Base-by-base conservation (phyloP, 75 land plant genomes). In the Pinus taeda region DNA sequence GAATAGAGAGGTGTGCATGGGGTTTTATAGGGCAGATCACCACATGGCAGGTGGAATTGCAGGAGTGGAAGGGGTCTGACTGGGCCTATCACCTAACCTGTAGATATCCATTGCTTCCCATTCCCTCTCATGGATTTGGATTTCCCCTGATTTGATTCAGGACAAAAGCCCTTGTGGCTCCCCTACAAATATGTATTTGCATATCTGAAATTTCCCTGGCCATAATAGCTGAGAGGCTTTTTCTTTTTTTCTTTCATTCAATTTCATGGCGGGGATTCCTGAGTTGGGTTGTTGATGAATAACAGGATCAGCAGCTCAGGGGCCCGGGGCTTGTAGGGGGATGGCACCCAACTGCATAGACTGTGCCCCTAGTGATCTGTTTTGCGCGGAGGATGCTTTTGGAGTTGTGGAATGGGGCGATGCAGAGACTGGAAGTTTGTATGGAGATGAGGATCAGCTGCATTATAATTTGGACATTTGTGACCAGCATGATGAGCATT, bases 261-360 rank as follows among this genome's bases (percentile, higher is more conserved):
- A 33, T 6, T 37, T 69, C 49, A 69, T 69, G 71, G 71, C 39
- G 71, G 71, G 49, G 71, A 45, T 39, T 37, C 39, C 21, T 20
- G 45, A 20, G 22, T n/a, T 39, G 21, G 71, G 71, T 37, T n/a
- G 45, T 69, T 69, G 71, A 69, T 69, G 49, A 69, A 45, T 21
- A 69, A 69, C 42, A 45, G 42, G 71, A 69, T 3, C 71, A 69
- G 49, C 71, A 69, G 22, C 71, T 33, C 20, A 66, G 42, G n/a
- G 20, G 37, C 9, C 18, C 45, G 71, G 49, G 71, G 39, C 49
- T 12, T 69, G n/a, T 69, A 69, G 45, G 71, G 71, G 71, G 53
- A 42, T 69, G 71, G 71, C 71, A 69, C 49, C 71, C 71, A 69
- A 22, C 71, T 49, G 53, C 53, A 69, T 69, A 42, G 49, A 69